These are phyloP conservation scores for Lippia alba DNA, from an alignment of 305 asterid species.

Conservation along the genomic window DNA sequence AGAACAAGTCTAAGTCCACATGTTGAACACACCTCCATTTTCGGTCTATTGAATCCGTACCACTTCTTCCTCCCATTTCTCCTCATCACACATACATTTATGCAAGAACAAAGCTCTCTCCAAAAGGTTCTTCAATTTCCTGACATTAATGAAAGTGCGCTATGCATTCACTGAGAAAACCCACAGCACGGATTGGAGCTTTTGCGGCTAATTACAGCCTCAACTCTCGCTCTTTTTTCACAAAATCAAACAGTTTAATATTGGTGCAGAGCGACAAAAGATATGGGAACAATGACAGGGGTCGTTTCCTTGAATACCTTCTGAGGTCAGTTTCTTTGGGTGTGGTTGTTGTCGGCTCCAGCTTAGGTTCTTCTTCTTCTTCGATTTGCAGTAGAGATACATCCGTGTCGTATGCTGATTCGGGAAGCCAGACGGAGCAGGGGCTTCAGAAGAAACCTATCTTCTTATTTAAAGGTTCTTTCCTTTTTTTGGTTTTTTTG, in stretches of 20 bases:
- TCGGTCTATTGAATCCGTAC: conserved; percentile 43
- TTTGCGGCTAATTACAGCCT: conserved; percentile 35
- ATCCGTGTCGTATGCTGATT: conserved; percentile 63
- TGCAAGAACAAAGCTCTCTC: conserved; percentile 17
- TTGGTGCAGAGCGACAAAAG: conserved; percentile 19
- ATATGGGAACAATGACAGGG: conserved; percentile 19
- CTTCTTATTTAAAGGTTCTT: conserved; percentile 68
- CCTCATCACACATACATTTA: conserved; percentile 28
- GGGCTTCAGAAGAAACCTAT: conserved; percentile 47
- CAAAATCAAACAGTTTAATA: conserved; percentile 35
- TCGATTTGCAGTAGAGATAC: conserved; percentile 40
- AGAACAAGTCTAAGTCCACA: conserved; percentile 47
- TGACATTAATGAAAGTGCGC: background rate
- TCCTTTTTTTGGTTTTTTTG: too few species aligned
- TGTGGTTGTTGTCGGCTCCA: conserved; percentile 50
- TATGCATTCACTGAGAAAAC: conserved; percentile 65
- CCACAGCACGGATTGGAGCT: conserved; percentile 38
- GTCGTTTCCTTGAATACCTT: conserved; percentile 35
- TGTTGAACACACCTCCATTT: conserved; percentile 42
- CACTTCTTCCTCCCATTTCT: conserved; percentile 21
- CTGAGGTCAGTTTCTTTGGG: conserved; percentile 52
- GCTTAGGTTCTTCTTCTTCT: conserved; percentile 39
- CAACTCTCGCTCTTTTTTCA: conserved; percentile 36
- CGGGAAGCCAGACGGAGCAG: conserved; percentile 40
- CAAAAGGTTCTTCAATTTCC: conserved; percentile 17